A percentile compares a stretch with the other conserved stretches of the same genome.
Evolutionary conservation across 2,329 filamentous ascomycete species (phyloP).

Genomic region (Talaromyces amestolkiae): DNA sequence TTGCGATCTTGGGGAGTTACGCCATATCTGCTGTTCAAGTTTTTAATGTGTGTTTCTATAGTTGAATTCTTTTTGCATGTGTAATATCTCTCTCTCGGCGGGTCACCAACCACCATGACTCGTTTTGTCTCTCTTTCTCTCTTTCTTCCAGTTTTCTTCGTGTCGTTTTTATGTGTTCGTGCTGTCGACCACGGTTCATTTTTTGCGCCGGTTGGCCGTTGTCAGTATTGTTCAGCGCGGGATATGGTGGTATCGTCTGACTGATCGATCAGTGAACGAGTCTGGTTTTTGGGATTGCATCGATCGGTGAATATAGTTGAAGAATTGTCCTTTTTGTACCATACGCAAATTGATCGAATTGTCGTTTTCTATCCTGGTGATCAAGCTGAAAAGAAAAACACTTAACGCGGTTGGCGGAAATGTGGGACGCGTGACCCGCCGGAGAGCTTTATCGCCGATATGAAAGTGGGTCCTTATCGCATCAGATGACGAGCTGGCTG

Average conservation of each 20-base stretch:
- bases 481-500: conserved; percentile 10
- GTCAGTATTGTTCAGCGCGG: not conserved
- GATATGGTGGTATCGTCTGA: conserved; percentile 4
- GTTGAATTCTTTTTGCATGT: conserved; percentile 13
- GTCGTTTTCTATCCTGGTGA: not conserved
- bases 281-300: not conserved
- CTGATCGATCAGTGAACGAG: not conserved
- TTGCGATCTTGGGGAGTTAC: not conserved
- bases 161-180: conserved; percentile 3
- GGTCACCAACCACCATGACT: conserved; percentile 11
- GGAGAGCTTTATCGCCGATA: conserved; percentile 6
- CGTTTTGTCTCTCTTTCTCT: not conserved
- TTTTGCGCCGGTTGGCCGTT: not conserved
- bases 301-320: not conserved
- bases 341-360: conserved; percentile 10
- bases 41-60: conserved; percentile 12
- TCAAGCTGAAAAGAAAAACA: not conserved
- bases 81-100: conserved; percentile 9
- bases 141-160: not conserved
- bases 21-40: conserved; percentile 10
- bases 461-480: conserved; percentile 13
- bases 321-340: conserved; percentile 6
- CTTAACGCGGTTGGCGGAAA: conserved; percentile 5
- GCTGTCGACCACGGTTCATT: conserved; percentile 2
- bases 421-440: not conserved